These are phyloP conservation scores for Aspergillus pseudotamarii DNA, from an alignment of 2,329 filamentous ascomycete species.

Conservation along the genomic window DNA sequence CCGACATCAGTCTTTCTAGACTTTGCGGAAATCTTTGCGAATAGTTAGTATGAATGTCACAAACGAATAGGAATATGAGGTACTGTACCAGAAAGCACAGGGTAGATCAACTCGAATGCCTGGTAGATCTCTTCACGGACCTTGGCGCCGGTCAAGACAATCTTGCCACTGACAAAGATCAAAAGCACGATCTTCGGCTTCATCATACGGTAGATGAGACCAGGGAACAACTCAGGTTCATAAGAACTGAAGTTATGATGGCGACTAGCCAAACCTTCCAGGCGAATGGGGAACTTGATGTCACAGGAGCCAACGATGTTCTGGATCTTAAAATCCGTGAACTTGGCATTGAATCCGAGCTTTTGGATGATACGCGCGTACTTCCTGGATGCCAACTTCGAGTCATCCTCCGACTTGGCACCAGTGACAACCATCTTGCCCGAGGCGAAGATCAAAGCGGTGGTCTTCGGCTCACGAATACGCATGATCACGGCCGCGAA, in stretches of 20 bases:
- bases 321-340: conserved; percentile 99
- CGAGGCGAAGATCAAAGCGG: conserved; percentile 93
- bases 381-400: conserved; percentile 93
- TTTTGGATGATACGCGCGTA: conserved; percentile 99
- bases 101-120: conserved; percentile 96
- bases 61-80: not conserved
- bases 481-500: conserved; percentile 99
- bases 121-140: conserved; percentile 98
- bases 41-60: conserved; percentile 25
- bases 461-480: conserved; percentile 98
- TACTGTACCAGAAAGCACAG: conserved; percentile 79
- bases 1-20: conserved; percentile 41
- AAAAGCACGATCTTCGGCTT: conserved; percentile 98
- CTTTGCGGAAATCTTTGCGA: conserved; percentile 63
- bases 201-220: conserved; percentile 99
- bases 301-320: conserved; percentile 99
- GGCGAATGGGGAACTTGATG: conserved; percentile 97
- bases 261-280: conserved; percentile 92
- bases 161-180: conserved; percentile 98
- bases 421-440: conserved; percentile 99
- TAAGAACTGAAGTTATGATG: conserved; percentile 99
- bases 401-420: conserved; percentile 97
- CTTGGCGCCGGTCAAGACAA: conserved; percentile 95
- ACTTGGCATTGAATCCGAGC: conserved; percentile 98
- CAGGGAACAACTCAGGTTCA: conserved; percentile 96